These are phyloP conservation scores for Annulohypoxylon stygium DNA, from an alignment of 495 filamentous ascomycete genomes.

Conservation along the genomic window DNA sequence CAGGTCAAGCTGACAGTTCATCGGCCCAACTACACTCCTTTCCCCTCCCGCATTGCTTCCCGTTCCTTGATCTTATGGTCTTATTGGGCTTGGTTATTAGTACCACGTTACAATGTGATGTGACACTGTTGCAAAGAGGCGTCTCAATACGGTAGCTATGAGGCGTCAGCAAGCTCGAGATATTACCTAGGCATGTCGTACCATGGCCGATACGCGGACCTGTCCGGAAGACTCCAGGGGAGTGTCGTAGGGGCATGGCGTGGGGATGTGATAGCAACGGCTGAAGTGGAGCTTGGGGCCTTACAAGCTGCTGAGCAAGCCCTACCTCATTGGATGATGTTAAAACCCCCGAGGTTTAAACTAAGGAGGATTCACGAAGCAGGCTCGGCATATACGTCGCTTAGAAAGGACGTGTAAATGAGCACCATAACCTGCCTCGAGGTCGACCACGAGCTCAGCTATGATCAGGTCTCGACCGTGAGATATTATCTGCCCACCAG, in stretches of 20 bases:
- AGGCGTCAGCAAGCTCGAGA: slow-evolving; percentile 37
- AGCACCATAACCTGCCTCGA: slow-evolving; percentile 34
- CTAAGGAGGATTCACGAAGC: slow-evolving; percentile 28
- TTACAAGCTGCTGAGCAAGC: slow-evolving; percentile 51
- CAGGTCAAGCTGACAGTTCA: slow-evolving; percentile 21
- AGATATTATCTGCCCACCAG: slow-evolving; percentile 37
- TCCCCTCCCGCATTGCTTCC: slow-evolving; percentile 30
- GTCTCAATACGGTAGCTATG: slow-evolving; percentile 45
- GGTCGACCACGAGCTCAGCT: slow-evolving; percentile 40
- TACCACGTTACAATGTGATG: slow-evolving; percentile 49
- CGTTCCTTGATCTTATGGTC: slow-evolving; percentile 33
- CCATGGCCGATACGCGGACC: slow-evolving; percentile 41
- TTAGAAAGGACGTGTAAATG: slow-evolving; percentile 16
- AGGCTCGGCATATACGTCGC: slow-evolving; percentile 37
- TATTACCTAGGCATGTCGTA: slow-evolving; percentile 39
- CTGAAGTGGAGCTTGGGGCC: slow-evolving; percentile 47
- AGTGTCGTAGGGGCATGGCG: slow-evolving; percentile 34
- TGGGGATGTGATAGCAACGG: slow-evolving; percentile 36
- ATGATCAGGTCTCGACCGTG: slow-evolving; percentile 36
- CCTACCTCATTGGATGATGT: slow-evolving; percentile 38
- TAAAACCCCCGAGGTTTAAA: slow-evolving; percentile 36
- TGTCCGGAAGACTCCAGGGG: slow-evolving; percentile 31
- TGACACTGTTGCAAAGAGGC: slow-evolving; percentile 42
- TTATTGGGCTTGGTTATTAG: slow-evolving; percentile 33
- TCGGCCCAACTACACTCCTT: slow-evolving; percentile 32